A percentile compares a stretch with the other conserved stretches of the same genome.
These are phyloP conservation scores for Pestalotiopsis sp. DNA, from an alignment of 2,329 filamentous ascomycete genomes.

Conservation along the genomic window DNA sequence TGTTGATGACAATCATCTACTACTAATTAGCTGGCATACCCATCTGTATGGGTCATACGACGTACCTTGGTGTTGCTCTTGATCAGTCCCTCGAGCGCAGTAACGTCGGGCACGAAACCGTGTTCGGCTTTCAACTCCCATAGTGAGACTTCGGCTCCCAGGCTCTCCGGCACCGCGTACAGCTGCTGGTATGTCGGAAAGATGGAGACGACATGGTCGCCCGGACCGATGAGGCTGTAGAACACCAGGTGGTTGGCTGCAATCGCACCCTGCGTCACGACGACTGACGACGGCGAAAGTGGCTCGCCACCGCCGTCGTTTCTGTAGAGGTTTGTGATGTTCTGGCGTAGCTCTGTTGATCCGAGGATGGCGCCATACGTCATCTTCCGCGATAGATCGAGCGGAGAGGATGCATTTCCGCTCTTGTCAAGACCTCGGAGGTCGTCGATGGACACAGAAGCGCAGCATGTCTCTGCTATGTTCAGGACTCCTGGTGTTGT, in stretches of 20 bases:
- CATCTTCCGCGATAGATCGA: slow-evolving; percentile 60
- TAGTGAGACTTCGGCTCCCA: slow-evolving; percentile 76
- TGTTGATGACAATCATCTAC: slow-evolving; percentile 61
- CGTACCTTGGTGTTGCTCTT: slow-evolving; percentile 66
- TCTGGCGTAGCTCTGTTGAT: slow-evolving; percentile 62
- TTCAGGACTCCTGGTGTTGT: slow-evolving; percentile 62
- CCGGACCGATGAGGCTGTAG: slow-evolving; percentile 70
- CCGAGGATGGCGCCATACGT: slow-evolving; percentile 76
- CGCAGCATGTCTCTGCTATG: slow-evolving; percentile 78
- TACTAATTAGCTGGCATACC: not conserved
- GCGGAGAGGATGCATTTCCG: slow-evolving; percentile 41
- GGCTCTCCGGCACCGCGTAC: slow-evolving; percentile 71
- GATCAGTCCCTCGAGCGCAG: slow-evolving; percentile 67
- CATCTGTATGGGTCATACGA: not conserved
- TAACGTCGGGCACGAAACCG: slow-evolving; percentile 67
- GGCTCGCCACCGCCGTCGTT: slow-evolving; percentile 47
- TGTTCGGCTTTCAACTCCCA: slow-evolving; percentile 72
- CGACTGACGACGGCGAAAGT: slow-evolving; percentile 57
- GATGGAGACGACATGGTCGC: slow-evolving; percentile 84
- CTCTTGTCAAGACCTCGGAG: slow-evolving; percentile 62
- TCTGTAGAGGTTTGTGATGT: slow-evolving; percentile 68
- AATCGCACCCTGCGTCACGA: slow-evolving; percentile 82
- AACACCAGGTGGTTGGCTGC: slow-evolving; percentile 82
- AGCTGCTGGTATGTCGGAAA: slow-evolving; percentile 88
- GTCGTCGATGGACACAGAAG: slow-evolving; percentile 73